phyloP scores from a whole-genome alignment of 106 monocot genomes.

The Dendrobium chrysotoxum region DNA sequence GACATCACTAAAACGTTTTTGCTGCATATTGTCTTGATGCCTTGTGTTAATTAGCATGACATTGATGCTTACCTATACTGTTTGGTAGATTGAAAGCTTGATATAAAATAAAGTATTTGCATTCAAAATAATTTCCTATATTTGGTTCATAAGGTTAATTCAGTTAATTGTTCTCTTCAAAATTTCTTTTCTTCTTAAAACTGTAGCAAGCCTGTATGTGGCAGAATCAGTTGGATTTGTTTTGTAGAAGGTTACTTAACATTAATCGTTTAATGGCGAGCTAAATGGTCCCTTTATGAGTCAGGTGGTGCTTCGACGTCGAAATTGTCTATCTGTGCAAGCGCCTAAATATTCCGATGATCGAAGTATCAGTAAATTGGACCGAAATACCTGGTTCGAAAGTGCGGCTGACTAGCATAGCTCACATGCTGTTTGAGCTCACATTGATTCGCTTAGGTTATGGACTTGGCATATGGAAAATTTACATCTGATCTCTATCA shows the following conservation, averaged over 20 bases:
- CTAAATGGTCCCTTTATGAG: not conserved
- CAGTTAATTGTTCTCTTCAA: too few relatives aligned
- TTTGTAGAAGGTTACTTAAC: not conserved
- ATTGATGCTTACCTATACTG: too few relatives aligned
- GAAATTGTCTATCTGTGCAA: constrained; percentile 95
- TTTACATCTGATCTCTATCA: constrained; percentile 28
- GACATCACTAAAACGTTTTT: too few relatives aligned
- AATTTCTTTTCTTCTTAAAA: too few relatives aligned
- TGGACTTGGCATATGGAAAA: constrained; percentile 84
- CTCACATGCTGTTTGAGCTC: constrained; percentile 97
- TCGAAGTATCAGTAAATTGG: constrained; percentile 89
- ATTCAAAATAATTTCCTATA: too few relatives aligned
- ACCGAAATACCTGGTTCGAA: constrained; percentile 97
- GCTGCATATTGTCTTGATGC: too few relatives aligned
- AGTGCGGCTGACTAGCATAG: constrained; percentile 71
- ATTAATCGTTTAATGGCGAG: not conserved
- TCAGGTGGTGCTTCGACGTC: constrained; percentile 97
- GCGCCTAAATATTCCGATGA: constrained; percentile 71
- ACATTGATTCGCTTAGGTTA: constrained; percentile 84
- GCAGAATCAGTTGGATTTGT: not conserved
- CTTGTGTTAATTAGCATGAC: too few relatives aligned
- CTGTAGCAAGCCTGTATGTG: too few relatives aligned
- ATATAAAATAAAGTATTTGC: too few relatives aligned
- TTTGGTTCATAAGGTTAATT: too few relatives aligned
- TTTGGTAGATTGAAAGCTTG: too few relatives aligned